phyloP scores from a whole-genome alignment of 352 stramenopile species.

The Blastocystis sp. region DNA sequence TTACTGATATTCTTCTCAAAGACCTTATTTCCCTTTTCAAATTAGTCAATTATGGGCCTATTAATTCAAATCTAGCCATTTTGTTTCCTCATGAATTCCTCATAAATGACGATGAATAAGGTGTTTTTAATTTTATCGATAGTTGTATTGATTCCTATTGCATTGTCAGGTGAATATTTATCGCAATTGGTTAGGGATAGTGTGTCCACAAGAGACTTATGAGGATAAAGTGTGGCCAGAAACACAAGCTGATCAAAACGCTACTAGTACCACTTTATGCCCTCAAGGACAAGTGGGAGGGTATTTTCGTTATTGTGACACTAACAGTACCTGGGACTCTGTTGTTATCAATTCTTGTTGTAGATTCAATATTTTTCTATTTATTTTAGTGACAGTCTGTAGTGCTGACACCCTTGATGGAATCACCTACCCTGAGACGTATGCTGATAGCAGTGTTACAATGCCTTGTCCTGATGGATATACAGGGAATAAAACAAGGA shows the following conservation, averaged over 20 bases:
- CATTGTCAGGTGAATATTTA: neutral
- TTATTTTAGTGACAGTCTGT: neutral
- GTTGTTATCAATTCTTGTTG: neutral
- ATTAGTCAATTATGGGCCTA: too few relatives aligned
- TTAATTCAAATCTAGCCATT: too few relatives aligned
- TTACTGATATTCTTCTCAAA: too few relatives aligned
- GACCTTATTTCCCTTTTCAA: too few relatives aligned
- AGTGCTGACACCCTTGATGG: neutral
- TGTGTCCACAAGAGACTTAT: neutral
- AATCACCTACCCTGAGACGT: slow-evolving; percentile 22
- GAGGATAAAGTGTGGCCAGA: slow-evolving; percentile 1
- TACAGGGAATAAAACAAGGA: neutral
- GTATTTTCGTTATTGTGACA: neutral
- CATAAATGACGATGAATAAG: neutral
- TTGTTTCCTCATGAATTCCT: too few relatives aligned
- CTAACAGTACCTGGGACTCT: neutral
- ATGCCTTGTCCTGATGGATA: neutral
- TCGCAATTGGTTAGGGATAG: neutral
- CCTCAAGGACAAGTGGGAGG: neutral
- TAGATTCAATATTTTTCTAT: neutral
- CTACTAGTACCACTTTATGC: neutral
- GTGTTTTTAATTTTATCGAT: slow-evolving; percentile 38
- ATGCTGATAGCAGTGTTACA: neutral
- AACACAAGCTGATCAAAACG: neutral
- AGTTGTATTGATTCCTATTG: neutral